Percentiles rank a stretch among this genome's conserved stretches.
phyloP scores from a whole-genome alignment of 164 flowering plant genomes.

The Umbilicus rupestris region DNA sequence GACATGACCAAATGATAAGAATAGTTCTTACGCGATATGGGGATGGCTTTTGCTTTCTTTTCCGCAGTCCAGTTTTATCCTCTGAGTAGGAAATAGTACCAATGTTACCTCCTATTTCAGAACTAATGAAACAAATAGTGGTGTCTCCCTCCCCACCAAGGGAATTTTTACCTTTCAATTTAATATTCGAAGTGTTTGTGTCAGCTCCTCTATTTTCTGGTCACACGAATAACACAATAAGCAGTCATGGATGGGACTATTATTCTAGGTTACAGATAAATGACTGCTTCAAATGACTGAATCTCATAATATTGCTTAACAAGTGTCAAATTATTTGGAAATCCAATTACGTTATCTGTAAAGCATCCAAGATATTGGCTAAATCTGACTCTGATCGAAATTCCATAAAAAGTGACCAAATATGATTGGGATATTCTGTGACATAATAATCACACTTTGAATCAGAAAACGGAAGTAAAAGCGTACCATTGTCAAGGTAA shows the following conservation, averaged over 20 bases:
- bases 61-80: neutral
- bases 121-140: neutral
- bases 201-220: neutral
- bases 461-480: neutral
- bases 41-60: conserved; percentile 1
- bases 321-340: neutral
- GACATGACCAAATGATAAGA: neutral
- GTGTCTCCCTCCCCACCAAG: neutral
- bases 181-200: neutral
- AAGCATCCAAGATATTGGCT: neutral
- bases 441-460: neutral
- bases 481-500: conserved; percentile 24
- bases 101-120: neutral
- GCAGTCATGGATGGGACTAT: neutral
- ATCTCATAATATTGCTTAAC: neutral
- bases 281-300: neutral
- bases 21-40: neutral
- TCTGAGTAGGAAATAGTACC: neutral
- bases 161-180: neutral
- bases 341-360: neutral
- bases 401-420: neutral
- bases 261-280: neutral
- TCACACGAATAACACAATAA: neutral
- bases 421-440: neutral
- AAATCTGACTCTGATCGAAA: neutral